Base-by-base conservation (phyloP, 495 filamentous ascomycete genomes). In the Neurospora sp. region DNA sequence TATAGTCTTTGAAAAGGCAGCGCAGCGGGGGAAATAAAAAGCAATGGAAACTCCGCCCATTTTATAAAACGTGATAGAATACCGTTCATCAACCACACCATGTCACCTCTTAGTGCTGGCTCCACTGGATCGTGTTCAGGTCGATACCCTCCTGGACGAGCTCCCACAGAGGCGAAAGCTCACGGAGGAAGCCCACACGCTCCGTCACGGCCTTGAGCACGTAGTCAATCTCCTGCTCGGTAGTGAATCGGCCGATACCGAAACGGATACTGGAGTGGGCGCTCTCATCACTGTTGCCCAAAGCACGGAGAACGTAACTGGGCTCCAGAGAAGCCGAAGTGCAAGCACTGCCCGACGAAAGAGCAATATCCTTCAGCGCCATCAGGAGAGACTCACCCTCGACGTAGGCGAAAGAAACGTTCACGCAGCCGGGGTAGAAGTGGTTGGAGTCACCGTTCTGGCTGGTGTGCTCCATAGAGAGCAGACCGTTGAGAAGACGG, bases 181-280 rank as follows among this genome's bases (percentile, higher is more conserved):
- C 96, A 77, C 96, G 88, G 78, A 99, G 86, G 86, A 98, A 97
- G 18, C 88, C 90, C 42, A 99, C 96, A 60, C 96, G 89, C 76
- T 94, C 93, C 80, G 86, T 88, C 20, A 98, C 96, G 2, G 96
- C 96, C 85, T 98, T 97, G 71, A 99, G 84, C 38, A 99, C 96
- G 78, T 99, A 99, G 82, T 99, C 96, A 71, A 99, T 96, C 86
- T 99, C 96, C 41, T 85, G 86, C 79, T 98, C 95, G 0, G 95
- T 95, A 6, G 96, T 98, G 83, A 98, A 99, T 39, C 96, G 91
- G 11, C 96, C 96, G 80, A 99, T 99, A 66, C 96, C 96, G 76
- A 99, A 99, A 42, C 96, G 89, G 79, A 99, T 98, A 85, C 93
- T 97, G 82, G 93, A 97, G 84, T 99, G 96, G 38, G 96, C 96